Evolutionary conservation across 139 green algal species (phyloP).

Genomic region (Haematococcus lacustris): DNA sequence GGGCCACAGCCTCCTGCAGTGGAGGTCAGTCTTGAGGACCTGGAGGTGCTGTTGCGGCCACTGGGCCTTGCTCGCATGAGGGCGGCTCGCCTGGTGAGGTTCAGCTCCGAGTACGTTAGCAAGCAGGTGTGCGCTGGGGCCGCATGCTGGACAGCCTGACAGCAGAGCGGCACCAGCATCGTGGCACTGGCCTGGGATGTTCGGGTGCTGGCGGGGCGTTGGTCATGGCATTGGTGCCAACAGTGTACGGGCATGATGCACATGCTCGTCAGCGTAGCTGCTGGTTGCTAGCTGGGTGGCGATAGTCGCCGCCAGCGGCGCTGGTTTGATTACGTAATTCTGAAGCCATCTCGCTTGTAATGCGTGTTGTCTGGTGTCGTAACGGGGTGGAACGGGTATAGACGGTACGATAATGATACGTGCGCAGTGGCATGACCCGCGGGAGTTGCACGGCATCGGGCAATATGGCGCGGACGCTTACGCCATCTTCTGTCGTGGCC

Average conservation of each 20-base stretch:
- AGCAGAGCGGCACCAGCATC: background rate
- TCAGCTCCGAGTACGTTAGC: constrained; percentile 73
- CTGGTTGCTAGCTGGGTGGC: background rate
- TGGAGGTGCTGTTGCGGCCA: constrained; percentile 56
- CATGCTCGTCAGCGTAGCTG: background rate
- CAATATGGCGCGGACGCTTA: constrained; percentile 87
- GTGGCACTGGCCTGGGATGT: no score
- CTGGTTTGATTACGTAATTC: constrained; percentile 4
- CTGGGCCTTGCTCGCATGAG: constrained; percentile 81
- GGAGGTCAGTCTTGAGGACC: no score
- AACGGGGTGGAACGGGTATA: no score
- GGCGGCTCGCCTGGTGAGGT: constrained; percentile 52
- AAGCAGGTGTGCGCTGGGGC: constrained; percentile 42
- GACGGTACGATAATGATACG: no score
- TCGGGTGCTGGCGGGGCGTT: constrained; percentile 5
- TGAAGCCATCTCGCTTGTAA: no score
- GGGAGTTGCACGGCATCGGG: constrained; percentile 74
- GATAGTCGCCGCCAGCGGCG: background rate
- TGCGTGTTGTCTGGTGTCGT: no score
- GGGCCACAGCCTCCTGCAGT: no score
- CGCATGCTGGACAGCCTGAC: background rate
- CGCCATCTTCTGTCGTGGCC: constrained; percentile 79
- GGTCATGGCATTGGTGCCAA: no score
- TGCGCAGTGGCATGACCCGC: constrained; percentile 68
- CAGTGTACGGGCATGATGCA: no score